Evolutionary conservation across 805 yeast genomes (phyloP).

Genomic region (Pichia occidentalis): DNA sequence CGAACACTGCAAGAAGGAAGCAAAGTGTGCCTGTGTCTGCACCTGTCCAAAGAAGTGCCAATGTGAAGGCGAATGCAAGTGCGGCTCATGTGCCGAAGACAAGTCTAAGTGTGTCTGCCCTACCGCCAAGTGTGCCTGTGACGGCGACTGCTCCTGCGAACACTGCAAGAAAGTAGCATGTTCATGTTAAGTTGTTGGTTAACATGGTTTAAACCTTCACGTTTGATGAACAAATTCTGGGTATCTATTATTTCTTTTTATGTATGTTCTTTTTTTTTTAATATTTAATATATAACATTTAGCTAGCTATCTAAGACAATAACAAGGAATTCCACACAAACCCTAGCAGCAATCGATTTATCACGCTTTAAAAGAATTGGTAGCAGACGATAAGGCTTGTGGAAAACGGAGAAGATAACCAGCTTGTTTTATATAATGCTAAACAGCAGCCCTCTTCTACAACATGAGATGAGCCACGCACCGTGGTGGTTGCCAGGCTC

Average conservation of each 20-base stretch:
- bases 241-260: background rate
- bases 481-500: conserved; percentile 6
- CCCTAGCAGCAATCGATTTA: too few species aligned
- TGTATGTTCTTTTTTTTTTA: background rate
- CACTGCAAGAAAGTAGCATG: conserved; percentile 4
- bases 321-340: too few species aligned
- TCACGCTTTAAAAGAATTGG: too few species aligned
- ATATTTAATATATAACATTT: background rate
- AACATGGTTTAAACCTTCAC: background rate
- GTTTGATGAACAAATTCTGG: background rate
- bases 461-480: conserved; percentile 5
- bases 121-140: conserved; percentile 12
- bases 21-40: conserved; percentile 3
- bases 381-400: too few species aligned
- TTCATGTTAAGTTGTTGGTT: background rate
- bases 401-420: too few species aligned
- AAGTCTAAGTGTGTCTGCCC: conserved; percentile 11
- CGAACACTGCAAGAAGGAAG: conserved; percentile 4
- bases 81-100: conserved; percentile 11
- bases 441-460: too few species aligned
- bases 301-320: background rate
- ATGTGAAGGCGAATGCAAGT: conserved; percentile 10
- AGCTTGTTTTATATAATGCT: too few species aligned
- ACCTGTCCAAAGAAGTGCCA: conserved; percentile 13
- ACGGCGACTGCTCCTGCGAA: conserved; percentile 9